phyloP scores from a whole-genome alignment of 2,329 filamentous ascomycete species.

The Arthroderma uncinatum region DNA sequence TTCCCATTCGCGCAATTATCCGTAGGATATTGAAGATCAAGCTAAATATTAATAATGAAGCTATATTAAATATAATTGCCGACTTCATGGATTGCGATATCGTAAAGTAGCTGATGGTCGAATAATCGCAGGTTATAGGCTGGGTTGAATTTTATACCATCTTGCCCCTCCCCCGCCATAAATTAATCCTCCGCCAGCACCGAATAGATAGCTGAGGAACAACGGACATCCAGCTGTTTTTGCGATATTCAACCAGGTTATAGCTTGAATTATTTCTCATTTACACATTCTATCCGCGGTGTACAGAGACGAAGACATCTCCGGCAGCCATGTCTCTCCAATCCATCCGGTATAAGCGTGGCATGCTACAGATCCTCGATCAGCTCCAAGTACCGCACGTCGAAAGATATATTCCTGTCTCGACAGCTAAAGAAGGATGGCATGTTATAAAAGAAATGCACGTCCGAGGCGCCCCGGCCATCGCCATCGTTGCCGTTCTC shows the following conservation, averaged over 20 bases:
- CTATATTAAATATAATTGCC: not conserved
- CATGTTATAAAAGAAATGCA: constrained; percentile 57
- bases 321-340: constrained; percentile 32
- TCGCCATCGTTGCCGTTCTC: constrained; percentile 92
- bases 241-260: not conserved
- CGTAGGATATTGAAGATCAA: too few species aligned
- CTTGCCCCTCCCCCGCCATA: not conserved
- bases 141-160: not conserved
- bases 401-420: constrained; percentile 45
- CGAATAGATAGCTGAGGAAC: not conserved
- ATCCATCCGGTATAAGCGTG: constrained; percentile 50
- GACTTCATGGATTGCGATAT: not conserved
- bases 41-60: not conserved
- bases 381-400: constrained; percentile 52
- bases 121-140: not conserved
- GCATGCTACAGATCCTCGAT: constrained; percentile 50
- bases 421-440: constrained; percentile 49
- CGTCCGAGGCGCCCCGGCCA: constrained; percentile 70
- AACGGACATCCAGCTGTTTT: not conserved
- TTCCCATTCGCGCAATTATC: too few species aligned
- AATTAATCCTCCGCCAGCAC: not conserved
- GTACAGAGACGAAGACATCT: too few species aligned
- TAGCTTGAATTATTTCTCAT: not conserved
- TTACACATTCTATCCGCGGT: too few species aligned
- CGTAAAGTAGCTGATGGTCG: not conserved